phyloP scores from a whole-genome alignment of 2,329 filamentous ascomycete species.

The Karstenula rhodostoma region DNA sequence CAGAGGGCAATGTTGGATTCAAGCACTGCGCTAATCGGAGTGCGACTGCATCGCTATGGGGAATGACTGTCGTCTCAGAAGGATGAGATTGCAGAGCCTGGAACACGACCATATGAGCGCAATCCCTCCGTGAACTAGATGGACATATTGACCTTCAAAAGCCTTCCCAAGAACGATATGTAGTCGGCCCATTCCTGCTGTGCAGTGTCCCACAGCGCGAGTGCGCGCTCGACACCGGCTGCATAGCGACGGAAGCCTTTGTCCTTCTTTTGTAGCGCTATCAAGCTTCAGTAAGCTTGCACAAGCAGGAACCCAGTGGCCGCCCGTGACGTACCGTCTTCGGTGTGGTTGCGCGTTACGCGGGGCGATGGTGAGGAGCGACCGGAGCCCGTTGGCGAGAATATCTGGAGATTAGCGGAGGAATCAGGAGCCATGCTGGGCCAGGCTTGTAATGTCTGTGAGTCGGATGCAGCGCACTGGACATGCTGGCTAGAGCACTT shows the following conservation, averaged over 20 bases:
- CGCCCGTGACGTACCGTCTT: slow-evolving; percentile 70
- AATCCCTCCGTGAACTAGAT: slow-evolving; percentile 16
- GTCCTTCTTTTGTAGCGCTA: slow-evolving; percentile 68
- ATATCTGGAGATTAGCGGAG: slow-evolving; percentile 44
- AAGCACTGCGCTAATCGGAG: slow-evolving; percentile 95
- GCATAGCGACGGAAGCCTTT: slow-evolving; percentile 87
- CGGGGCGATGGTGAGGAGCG: slow-evolving; percentile 77
- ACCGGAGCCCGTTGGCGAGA: slow-evolving; percentile 84
- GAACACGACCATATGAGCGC: slow-evolving; percentile 34
- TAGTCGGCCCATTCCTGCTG: slow-evolving; percentile 99
- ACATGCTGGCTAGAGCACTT: slow-evolving; percentile 38
- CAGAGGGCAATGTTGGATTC: slow-evolving; percentile 90
- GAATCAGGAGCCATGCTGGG: slow-evolving; percentile 51
- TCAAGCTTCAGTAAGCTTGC: slow-evolving; percentile 31
- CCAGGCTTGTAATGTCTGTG: slow-evolving; percentile 27
- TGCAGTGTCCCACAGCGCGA: slow-evolving; percentile 89
- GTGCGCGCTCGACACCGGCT: slow-evolving; percentile 82
- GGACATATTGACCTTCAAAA: slow-evolving; percentile 75
- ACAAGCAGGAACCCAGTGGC: slow-evolving; percentile 8
- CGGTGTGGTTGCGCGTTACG: slow-evolving; percentile 79
- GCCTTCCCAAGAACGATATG: slow-evolving; percentile 91
- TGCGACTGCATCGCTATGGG: slow-evolving; percentile 82
- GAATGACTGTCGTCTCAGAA: slow-evolving; percentile 73
- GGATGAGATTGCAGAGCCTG: slow-evolving; percentile 90
- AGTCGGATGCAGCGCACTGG: slow-evolving; percentile 26